Evolutionary conservation across 306 rosid species (phyloP).

Genomic region (Prunus salicina): DNA sequence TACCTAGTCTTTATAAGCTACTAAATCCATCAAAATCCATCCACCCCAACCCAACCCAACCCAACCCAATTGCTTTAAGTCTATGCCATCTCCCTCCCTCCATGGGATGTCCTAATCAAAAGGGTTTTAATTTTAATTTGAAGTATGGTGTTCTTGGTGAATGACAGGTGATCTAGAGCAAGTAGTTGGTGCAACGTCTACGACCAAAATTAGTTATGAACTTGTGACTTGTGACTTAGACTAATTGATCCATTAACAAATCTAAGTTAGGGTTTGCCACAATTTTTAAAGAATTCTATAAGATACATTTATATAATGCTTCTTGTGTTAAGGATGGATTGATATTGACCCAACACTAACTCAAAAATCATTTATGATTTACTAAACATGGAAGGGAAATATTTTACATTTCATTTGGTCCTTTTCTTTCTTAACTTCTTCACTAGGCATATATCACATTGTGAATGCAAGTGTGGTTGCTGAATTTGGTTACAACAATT

Average conservation of each 20-base stretch:
- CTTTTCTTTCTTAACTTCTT: background rate
- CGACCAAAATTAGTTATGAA: constrained; percentile 3
- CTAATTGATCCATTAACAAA: background rate
- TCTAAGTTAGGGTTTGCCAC: background rate
- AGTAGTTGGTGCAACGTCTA: constrained; percentile 21
- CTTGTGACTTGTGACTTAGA: background rate
- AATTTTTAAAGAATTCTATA: no score
- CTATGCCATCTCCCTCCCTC: background rate
- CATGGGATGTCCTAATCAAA: constrained; percentile 5
- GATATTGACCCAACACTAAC: background rate
- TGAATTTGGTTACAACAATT: no score
- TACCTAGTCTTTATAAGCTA: background rate
- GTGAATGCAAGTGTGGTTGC: no score
- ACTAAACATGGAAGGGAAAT: background rate
- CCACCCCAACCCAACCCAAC: background rate
- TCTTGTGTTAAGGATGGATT: no score
- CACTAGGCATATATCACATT: background rate
- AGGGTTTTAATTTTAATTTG: background rate
- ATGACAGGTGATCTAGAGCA: constrained; percentile 15
- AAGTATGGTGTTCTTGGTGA: background rate
- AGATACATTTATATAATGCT: no score
- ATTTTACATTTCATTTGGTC: background rate
- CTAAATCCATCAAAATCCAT: background rate
- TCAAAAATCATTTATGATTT: background rate
- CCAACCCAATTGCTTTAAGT: background rate